Evolutionary conservation across 1,139 yeast genomes (phyloP), one percentile per base, ranked within the genome.

Genomic region (Debaryomycetaceae sp.): DNA sequence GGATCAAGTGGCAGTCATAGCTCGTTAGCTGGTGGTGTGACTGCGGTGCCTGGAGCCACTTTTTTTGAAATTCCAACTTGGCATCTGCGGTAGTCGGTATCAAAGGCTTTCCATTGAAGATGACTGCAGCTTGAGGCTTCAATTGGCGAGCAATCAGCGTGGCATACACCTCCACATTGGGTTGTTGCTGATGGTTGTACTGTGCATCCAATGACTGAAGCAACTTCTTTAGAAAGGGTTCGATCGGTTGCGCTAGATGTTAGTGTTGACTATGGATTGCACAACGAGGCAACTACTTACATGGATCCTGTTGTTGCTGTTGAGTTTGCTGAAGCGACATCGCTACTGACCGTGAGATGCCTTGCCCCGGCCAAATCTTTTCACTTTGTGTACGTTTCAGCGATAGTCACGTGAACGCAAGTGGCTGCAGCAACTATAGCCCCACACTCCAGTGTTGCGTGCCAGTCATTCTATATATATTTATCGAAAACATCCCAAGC

Each of bases 1-100:
- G 91, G n/a, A 83, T 68, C 39, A 75, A 58, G 46, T 83, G 93
- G 31, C 75, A 71, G 49, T 83, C 91, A 35, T 68, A 69, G 16
- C 79, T 71, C 10, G 76, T 75, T 25, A 81, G 49, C 36, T 65
- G 76, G 48, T 83, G 93, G 36, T 72, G 76, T 1, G 88, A 65
- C 11, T 58, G 46, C 2, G 89, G 89, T 10, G 78, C 60, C 12
- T 64, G 56, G 18, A 76, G 56, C 89, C 91, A 82, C 37, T 71
- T 59, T 32, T 79, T 75, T 39, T 80, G 81, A 45, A 82, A 82
- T 36, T 71, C 75, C 7, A 65, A 56, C 31, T 75, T 71, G 11
- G 78, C 68, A 18, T 77, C 75, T 3, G 30, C 30, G 32, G 43
- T 43, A 6, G 12, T 7, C 5, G 71, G 61, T 17, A 65, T 48